These are phyloP conservation scores for Takashimella koratensis DNA, from an alignment of 1,284 basidiomycete species.

Conservation along the genomic window DNA sequence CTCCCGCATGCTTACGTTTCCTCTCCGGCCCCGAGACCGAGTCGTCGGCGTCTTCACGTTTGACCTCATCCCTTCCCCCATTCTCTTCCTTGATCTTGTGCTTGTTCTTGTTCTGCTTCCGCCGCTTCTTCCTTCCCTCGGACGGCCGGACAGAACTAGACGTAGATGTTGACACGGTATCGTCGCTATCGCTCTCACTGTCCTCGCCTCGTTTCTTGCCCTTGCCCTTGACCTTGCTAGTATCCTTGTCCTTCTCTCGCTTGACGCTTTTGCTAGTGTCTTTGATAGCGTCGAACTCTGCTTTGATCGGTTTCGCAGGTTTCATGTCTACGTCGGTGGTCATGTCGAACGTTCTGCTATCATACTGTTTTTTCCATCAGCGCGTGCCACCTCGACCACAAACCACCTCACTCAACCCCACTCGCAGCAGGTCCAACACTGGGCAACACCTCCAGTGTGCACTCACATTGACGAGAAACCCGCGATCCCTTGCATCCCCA, in stretches of 20 bases:
- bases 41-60: not conserved
- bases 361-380: conserved; percentile 24
- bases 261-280: no score
- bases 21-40: not conserved
- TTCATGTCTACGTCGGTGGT: conserved; percentile 1
- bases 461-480: conserved; percentile 50
- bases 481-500: conserved; percentile 61
- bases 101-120: not conserved
- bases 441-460: not conserved
- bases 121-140: not conserved
- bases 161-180: no score
- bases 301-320: not conserved
- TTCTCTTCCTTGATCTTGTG: not conserved
- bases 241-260: not conserved
- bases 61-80: not conserved
- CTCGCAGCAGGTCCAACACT: no score
- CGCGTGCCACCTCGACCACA: not conserved
- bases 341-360: conserved; percentile 21
- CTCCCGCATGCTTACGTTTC: not conserved
- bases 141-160: no score
- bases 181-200: not conserved
- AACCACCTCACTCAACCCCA: not conserved
- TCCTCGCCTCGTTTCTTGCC: not conserved
- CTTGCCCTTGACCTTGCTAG: not conserved
- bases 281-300: conserved; percentile 3